phyloP scores from a whole-genome alignment of 2,329 filamentous ascomycete species.

The Neopestalotiopsis clavispora region DNA sequence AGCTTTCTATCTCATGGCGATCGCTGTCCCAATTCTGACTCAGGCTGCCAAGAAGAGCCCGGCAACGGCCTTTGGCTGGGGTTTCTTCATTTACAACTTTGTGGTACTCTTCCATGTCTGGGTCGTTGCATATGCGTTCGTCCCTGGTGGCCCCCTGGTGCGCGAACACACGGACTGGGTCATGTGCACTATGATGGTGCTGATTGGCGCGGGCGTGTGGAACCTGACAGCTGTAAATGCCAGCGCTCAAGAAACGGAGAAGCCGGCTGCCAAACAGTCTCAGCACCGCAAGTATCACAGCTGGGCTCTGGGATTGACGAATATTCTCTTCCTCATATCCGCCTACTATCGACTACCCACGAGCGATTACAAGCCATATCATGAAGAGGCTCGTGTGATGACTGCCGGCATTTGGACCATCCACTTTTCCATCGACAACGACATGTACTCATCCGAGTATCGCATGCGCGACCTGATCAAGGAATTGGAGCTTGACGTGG shows the following conservation, averaged over 20 bases:
- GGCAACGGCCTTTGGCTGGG: constrained; percentile 81
- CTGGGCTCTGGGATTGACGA: constrained; percentile 71
- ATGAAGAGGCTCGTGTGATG: constrained; percentile 82
- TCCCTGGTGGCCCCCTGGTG: constrained; percentile 89
- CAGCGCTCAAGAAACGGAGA: constrained; percentile 42
- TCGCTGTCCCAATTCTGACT: constrained; percentile 75
- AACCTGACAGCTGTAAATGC: constrained; percentile 63
- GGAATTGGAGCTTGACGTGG: constrained; percentile 95
- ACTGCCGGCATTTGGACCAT: constrained; percentile 99
- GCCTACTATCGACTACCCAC: constrained; percentile 91
- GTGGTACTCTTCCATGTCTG: constrained; percentile 97
- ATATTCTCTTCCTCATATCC: constrained; percentile 78
- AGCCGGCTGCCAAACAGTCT: constrained; percentile 34
- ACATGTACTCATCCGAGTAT: constrained; percentile 97
- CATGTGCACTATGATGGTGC: constrained; percentile 84
- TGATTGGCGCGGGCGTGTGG: constrained; percentile 85
- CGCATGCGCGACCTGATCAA: constrained; percentile 91
- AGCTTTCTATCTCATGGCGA: constrained; percentile 81
- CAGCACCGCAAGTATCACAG: constrained; percentile 59
- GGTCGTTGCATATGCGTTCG: constrained; percentile 98
- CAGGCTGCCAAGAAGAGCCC: constrained; percentile 80
- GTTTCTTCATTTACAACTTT: constrained; percentile 91
- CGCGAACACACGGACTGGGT: constrained; percentile 96
- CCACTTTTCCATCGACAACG: constrained; percentile 96
- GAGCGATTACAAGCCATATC: constrained; percentile 90